A percentile compares a stretch with the other conserved stretches of the same genome.
phyloP scores from a whole-genome alignment of 768 basidiomycete genomes.

The Crucibulum laeve region DNA sequence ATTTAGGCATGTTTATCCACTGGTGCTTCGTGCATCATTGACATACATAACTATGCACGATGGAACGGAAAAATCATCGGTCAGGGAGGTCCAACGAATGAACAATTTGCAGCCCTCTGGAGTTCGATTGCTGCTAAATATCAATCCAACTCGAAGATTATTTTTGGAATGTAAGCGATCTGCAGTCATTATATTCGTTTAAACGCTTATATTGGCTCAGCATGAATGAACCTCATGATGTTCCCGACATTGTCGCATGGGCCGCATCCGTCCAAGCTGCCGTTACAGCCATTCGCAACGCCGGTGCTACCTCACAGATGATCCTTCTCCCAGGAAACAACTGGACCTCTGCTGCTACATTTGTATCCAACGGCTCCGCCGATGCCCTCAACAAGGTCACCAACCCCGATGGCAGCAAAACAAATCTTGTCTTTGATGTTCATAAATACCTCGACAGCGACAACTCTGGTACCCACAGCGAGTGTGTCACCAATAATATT shows the following conservation, averaged over 20 bases:
- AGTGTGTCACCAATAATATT: conserved; percentile 54
- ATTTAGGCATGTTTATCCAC: conserved; percentile 36
- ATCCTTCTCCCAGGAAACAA: conserved; percentile 58
- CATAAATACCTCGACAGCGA: conserved; percentile 61
- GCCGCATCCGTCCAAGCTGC: conserved; percentile 52
- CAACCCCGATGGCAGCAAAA: conserved; percentile 40
- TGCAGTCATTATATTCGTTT: neutral
- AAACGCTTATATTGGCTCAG: conserved; percentile 15
- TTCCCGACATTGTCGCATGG: conserved; percentile 44
- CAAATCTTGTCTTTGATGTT: conserved; percentile 53
- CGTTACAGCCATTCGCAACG: conserved; percentile 56
- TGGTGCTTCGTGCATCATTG: conserved; percentile 51
- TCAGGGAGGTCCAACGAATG: conserved; percentile 57
- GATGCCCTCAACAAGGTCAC: conserved; percentile 38
- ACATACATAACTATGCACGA: conserved; percentile 60
- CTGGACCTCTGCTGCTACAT: conserved; percentile 50
- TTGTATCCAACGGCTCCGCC: conserved; percentile 46
- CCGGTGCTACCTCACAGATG: conserved; percentile 49
- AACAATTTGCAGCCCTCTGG: conserved; percentile 52
- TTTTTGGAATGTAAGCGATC: conserved; percentile 43
- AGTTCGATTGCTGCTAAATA: conserved; percentile 46
- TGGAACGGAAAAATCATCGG: conserved; percentile 55
- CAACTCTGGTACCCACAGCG: conserved; percentile 31
- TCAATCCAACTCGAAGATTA: conserved; percentile 30
- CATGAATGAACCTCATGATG: conserved; percentile 65